Evolutionary conservation across 352 stramenopile genomes (phyloP).

Genomic region (Phytopythium vexans): DNA sequence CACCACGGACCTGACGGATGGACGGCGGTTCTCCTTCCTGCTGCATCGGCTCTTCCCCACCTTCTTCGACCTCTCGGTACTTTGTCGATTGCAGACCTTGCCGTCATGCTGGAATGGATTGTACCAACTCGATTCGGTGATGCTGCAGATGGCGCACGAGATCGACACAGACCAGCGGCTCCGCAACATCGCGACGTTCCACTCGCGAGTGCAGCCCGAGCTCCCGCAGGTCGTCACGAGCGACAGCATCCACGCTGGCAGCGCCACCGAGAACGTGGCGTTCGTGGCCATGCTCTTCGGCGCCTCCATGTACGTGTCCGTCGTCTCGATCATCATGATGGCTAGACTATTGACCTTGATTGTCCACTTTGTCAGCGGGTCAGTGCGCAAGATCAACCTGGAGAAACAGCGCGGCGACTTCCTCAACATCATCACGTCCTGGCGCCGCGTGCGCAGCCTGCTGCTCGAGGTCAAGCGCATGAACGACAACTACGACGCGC

Average conservation of each 20-base stretch:
- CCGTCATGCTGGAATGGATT: not conserved
- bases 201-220: constrained; percentile 56
- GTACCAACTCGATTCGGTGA: not conserved
- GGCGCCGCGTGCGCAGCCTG: constrained; percentile 68
- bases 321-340: not conserved
- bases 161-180: constrained; percentile 69
- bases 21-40: constrained; percentile 61
- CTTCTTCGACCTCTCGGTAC: constrained; percentile 64
- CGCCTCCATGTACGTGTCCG: constrained; percentile 41
- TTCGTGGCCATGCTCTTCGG: constrained; percentile 82
- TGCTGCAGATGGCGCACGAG: constrained; percentile 69
- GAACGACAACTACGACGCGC: constrained; percentile 69
- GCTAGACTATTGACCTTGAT: too few relatives aligned
- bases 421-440: constrained; percentile 68
- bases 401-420: constrained; percentile 62
- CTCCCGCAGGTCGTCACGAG: constrained; percentile 65
- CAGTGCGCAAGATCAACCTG: constrained; percentile 49
- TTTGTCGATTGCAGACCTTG: not conserved
- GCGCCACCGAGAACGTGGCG: constrained; percentile 63
- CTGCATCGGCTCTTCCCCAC: constrained; percentile 71
- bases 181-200: constrained; percentile 66
- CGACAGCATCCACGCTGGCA: constrained; percentile 66
- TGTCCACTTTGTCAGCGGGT: constrained; percentile 22
- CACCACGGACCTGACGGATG: constrained; percentile 63
- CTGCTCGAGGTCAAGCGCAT: constrained; percentile 62